Percentiles rank a stretch among this genome's conserved stretches.
Conservation (phyloP, 306 rosid genomes). For the Medicago truncatula region DNA sequence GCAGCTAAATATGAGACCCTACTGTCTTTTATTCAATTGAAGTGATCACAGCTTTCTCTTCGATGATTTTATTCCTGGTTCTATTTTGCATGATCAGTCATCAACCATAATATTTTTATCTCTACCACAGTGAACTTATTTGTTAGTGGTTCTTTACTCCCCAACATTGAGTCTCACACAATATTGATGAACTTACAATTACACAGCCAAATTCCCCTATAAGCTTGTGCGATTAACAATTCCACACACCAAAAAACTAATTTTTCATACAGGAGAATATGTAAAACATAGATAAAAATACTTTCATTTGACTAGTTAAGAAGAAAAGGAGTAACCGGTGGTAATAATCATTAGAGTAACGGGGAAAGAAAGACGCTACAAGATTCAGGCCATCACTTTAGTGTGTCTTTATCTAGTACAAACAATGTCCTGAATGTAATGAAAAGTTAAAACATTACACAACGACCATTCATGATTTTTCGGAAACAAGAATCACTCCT, state of each 20-base stretch:
- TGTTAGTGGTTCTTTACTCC: neutral
- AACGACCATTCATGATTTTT: slow-evolving; percentile 5
- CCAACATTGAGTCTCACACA: slow-evolving; percentile 8
- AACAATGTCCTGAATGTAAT: slow-evolving; percentile 9
- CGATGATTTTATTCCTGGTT: neutral
- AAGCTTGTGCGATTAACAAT: neutral
- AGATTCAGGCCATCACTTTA: neutral
- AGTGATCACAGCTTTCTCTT: neutral
- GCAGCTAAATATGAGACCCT: neutral
- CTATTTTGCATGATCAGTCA: neutral
- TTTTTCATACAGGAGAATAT: neutral
- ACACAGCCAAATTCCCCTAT: neutral
- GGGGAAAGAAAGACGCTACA: slow-evolving; percentile 1
- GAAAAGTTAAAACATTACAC: slow-evolving; percentile 13
- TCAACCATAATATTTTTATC: neutral
- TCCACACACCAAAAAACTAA: slow-evolving; percentile 23
- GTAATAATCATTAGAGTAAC: slow-evolving; percentile 5
- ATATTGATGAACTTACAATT: neutral
- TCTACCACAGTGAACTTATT: neutral
- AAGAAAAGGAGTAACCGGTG: slow-evolving; percentile 3
- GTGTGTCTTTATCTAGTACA: neutral
- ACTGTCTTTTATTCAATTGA: neutral
- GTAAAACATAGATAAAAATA: slow-evolving; percentile 16
- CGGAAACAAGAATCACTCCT: slow-evolving; percentile 20
- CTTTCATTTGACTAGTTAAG: neutral